Evolutionary conservation across 805 yeast species (phyloP).

Genomic region (Phaffomyces antillensis): DNA sequence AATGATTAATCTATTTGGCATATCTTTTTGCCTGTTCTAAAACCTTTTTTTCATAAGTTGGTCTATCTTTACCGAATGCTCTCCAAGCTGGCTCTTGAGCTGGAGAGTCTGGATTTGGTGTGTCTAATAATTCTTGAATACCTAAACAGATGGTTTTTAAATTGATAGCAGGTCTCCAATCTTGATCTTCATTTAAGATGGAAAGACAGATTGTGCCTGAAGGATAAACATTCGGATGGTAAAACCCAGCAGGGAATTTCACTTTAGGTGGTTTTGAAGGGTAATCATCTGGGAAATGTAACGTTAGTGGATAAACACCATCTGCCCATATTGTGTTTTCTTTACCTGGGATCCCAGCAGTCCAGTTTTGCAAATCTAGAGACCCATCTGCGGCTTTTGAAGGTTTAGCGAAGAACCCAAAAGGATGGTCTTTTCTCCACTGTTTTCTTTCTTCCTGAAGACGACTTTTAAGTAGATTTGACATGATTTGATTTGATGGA

Average conservation of each 20-base stretch:
- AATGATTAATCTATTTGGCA: conserved; percentile 28
- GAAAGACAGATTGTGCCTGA: conserved; percentile 94
- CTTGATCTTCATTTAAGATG: conserved; percentile 89
- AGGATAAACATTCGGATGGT: conserved; percentile 97
- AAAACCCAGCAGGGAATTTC: conserved; percentile 80
- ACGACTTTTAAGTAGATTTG: conserved; percentile 36
- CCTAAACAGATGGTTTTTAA: conserved; percentile 86
- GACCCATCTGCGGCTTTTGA: conserved; percentile 72
- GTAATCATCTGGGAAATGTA: conserved; percentile 81
- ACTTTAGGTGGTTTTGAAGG: conserved; percentile 97
- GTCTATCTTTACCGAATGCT: conserved; percentile 64
- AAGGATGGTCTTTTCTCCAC: conserved; percentile 98
- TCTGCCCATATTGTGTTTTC: conserved; percentile 80
- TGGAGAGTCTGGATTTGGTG: conserved; percentile 93
- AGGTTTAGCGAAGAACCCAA: conserved; percentile 95
- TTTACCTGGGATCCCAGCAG: conserved; percentile 94
- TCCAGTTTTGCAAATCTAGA: conserved; percentile 81
- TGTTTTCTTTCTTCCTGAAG: conserved; percentile 89
- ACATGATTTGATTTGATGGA: conserved; percentile 5
- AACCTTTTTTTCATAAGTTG: conserved; percentile 68
- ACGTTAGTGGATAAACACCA: conserved; percentile 80
- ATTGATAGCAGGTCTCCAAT: conserved; percentile 97
- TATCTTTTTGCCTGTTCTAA: conserved; percentile 74
- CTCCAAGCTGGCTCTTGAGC: conserved; percentile 98
- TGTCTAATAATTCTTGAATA: conserved; percentile 80